A percentile compares a stretch with the other conserved stretches of the same genome.
These are phyloP conservation scores for Mucor velutinosus DNA, from an alignment of 371 early-diverging fungal genomes.

Conservation along the genomic window DNA sequence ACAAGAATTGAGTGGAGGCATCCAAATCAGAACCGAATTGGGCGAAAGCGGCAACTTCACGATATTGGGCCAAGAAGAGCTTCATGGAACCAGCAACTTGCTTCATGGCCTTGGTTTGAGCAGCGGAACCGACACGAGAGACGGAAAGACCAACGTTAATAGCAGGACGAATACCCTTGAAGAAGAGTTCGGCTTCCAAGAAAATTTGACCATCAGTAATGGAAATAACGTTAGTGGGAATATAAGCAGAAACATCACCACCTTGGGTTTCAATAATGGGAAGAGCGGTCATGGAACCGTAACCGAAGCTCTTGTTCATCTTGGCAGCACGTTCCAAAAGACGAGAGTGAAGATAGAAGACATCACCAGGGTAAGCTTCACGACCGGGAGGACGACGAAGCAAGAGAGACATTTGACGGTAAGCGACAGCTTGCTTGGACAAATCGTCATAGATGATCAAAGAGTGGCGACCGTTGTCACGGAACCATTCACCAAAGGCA, in stretches of 20 bases:
- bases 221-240: constrained; percentile 98
- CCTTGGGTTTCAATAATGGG: constrained; percentile 98
- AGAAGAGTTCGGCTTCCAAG: constrained; percentile 98
- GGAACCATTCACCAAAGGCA: too few species aligned
- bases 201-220: constrained; percentile 92
- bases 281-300: constrained; percentile 94
- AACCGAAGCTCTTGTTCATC: constrained; percentile 91
- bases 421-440: too few species aligned
- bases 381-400: constrained; percentile 98
- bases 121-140: constrained; percentile 97
- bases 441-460: too few species aligned
- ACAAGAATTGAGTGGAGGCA: constrained; percentile 95
- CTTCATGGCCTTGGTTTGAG: constrained; percentile 98
- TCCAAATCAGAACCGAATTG: constrained; percentile 98
- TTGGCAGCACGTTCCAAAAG: constrained; percentile 96
- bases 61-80: constrained; percentile 97
- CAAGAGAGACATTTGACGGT: too few species aligned
- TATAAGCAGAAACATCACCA: constrained; percentile 98
- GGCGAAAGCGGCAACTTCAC: constrained; percentile 98
- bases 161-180: constrained; percentile 97
- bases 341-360: constrained; percentile 97
- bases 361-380: constrained; percentile 98
- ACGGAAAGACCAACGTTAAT: constrained; percentile 99
- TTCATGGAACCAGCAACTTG: constrained; percentile 98
- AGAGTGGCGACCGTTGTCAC: too few species aligned